These are phyloP conservation scores for Penicillium sp. DNA, from an alignment of 2,329 filamentous ascomycete genomes.

Conservation along the genomic window DNA sequence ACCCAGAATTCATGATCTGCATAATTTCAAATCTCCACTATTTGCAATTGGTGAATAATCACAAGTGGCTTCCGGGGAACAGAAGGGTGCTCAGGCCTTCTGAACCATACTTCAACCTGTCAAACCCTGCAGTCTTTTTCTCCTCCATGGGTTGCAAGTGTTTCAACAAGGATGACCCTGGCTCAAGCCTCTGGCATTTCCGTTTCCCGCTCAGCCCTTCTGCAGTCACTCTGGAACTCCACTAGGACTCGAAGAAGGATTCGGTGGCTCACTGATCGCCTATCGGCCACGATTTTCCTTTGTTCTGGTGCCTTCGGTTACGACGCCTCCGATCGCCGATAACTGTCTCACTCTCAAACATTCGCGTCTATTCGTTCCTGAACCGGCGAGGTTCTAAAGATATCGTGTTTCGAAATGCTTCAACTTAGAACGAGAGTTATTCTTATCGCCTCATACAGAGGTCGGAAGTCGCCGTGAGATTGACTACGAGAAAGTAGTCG, in stretches of 20 bases:
- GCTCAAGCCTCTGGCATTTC: not conserved
- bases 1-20: not conserved
- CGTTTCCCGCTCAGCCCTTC: not conserved
- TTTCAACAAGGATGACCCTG: slow-evolving; percentile 13
- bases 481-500: not conserved
- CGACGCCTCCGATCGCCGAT: not conserved
- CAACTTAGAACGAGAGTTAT: not conserved
- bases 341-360: slow-evolving; percentile 8
- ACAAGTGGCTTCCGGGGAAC: not conserved
- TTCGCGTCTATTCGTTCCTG: not conserved
- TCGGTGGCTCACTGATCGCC: not conserved
- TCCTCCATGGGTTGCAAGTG: not conserved
- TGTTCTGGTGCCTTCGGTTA: not conserved
- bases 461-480: not conserved
- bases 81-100: not conserved
- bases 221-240: not conserved
- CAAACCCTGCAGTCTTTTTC: slow-evolving; percentile 1
- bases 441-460: not conserved
- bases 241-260: not conserved
- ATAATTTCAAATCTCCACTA: not conserved
- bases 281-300: not conserved
- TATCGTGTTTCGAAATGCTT: slow-evolving; percentile 12
- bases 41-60: too few relatives aligned
- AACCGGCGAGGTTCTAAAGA: slow-evolving; percentile 11
- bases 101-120: slow-evolving; percentile 2